Evolutionary conservation across 495 filamentous ascomycete species (phyloP), one percentile per base, ranked within the genome.

Genomic region (Lepraria neglecta): DNA sequence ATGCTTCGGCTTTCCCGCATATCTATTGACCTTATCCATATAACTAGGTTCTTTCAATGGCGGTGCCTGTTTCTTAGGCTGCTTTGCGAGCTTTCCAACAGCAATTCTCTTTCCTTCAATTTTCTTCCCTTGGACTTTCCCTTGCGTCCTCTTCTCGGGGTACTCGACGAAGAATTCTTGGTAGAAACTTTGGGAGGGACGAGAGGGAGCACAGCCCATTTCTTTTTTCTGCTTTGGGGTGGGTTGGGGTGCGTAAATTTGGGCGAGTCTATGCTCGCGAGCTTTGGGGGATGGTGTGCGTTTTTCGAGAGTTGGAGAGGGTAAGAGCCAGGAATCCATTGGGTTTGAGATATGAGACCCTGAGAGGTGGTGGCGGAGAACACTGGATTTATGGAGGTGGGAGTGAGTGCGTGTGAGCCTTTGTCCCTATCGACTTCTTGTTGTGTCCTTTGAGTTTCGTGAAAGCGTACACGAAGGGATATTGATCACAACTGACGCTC

Each of bases 181-280:
- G 21, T 44, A 57, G 54, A 57, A 43, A 19, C 38, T 43, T 24
- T 31, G 31, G 2, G 54, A 57, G 10, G 54, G 54, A 4, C 54
- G 54, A 38, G 54, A 57, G 10, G 54, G 54, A 15, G 21, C 54
- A 28, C 54, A 57, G n/a, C 54, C 38, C 54, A 57, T 57, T 1
- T 42, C 19, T 24, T 17, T 38, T 54, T 4, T 54, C 12, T n/a
- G 9, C 7, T 45, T 45, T 28, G 17, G 35, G 21, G 35, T 14
- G n/a, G 35, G n/a, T n/a, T 19, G 51, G 28, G 0, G 2, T 38
- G 4, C 9, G 9, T n/a, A 4, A 15, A 54, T 38, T 54, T 35
- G 30, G 7, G 35, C 7, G 12, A 38, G 31, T 5, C 7, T 27
- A 54, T 33, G 3, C 17, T n/a, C 10, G 51, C 51, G 51, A 4